Conservation (phyloP, 148 eudicot genomes). For the Vaccinium corymbosum region DNA sequence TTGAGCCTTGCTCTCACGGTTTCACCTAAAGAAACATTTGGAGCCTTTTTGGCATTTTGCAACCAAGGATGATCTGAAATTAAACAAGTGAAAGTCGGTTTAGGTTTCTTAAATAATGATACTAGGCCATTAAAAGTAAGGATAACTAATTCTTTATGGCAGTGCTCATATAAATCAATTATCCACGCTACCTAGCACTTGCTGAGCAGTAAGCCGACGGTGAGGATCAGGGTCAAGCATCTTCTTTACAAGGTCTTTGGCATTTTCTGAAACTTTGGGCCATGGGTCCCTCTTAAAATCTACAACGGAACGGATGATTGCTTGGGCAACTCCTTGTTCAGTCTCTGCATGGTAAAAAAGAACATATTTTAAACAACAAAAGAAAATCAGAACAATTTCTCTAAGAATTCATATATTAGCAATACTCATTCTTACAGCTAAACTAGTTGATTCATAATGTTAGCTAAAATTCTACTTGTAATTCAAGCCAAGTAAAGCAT, state of each 20-base stretch:
- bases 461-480: background rate
- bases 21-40: slow-evolving; percentile 83
- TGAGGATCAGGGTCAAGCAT: slow-evolving; percentile 78
- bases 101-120: background rate
- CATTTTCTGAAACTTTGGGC: slow-evolving; percentile 74
- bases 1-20: slow-evolving; percentile 81
- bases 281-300: slow-evolving; percentile 85
- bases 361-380: background rate
- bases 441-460: background rate
- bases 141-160: background rate
- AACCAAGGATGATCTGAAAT: slow-evolving; percentile 79
- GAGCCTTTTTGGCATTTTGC: slow-evolving; percentile 70
- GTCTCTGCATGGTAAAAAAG: slow-evolving; percentile 42
- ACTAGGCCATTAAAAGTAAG: background rate
- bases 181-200: slow-evolving; percentile 55
- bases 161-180: background rate
- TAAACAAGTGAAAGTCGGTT: slow-evolving; percentile 8
- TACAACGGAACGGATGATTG: slow-evolving; percentile 63
- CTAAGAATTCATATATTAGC: background rate
- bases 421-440: background rate
- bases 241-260: slow-evolving; percentile 68
- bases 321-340: slow-evolving; percentile 89
- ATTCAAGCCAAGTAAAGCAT: background rate
- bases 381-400: background rate
- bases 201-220: slow-evolving; percentile 64